Percentiles rank a stretch among this genome's conserved stretches.
Conservation (phyloP, 768 basidiomycete species). For the Arthromyces matolae region DNA sequence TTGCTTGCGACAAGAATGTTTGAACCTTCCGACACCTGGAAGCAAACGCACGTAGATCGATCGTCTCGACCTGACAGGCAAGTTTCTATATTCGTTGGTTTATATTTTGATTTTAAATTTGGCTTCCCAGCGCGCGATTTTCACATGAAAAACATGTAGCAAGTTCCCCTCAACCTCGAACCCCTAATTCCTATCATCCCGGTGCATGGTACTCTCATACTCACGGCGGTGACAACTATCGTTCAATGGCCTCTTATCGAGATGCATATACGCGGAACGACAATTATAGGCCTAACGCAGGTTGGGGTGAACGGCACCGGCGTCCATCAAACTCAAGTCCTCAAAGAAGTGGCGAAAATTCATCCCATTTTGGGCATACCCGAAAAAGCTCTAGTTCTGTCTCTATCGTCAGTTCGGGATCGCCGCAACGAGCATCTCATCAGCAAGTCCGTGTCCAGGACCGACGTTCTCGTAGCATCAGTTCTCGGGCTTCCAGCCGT, state of each 20-base stretch:
- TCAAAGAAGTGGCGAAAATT: constrained; percentile 13
- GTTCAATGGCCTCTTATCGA: constrained; percentile 39
- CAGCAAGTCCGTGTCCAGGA: constrained; percentile 15
- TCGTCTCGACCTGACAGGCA: constrained; percentile 36
- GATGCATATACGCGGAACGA: constrained; percentile 40
- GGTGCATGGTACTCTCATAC: constrained; percentile 13
- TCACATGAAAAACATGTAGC: constrained; percentile 31
- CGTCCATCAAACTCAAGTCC: constrained; percentile 6
- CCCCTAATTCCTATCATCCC: constrained; percentile 14
- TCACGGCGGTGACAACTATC: constrained; percentile 56
- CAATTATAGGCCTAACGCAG: constrained; percentile 46
- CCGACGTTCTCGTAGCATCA: constrained; percentile 19
- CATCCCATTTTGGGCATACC: constrained; percentile 23
- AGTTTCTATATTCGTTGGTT: constrained; percentile 14
- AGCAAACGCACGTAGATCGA: constrained; percentile 51
- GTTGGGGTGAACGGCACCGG: constrained; percentile 7
- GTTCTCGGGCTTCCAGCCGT: constrained; percentile 15
- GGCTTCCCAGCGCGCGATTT: constrained; percentile 8
- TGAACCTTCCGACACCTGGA: constrained; percentile 74
- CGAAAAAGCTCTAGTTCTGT: constrained; percentile 25
- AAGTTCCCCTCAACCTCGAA: constrained; percentile 20
- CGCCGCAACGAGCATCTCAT: constrained; percentile 22
- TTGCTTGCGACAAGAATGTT: constrained; percentile 48
- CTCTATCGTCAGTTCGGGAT: constrained; percentile 27
- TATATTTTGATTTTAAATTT: constrained; percentile 1